Percentiles rank a stretch among this genome's conserved stretches.
These are phyloP conservation scores for Eremomyces bilateralis DNA, from an alignment of 495 filamentous ascomycete genomes.

Conservation along the genomic window DNA sequence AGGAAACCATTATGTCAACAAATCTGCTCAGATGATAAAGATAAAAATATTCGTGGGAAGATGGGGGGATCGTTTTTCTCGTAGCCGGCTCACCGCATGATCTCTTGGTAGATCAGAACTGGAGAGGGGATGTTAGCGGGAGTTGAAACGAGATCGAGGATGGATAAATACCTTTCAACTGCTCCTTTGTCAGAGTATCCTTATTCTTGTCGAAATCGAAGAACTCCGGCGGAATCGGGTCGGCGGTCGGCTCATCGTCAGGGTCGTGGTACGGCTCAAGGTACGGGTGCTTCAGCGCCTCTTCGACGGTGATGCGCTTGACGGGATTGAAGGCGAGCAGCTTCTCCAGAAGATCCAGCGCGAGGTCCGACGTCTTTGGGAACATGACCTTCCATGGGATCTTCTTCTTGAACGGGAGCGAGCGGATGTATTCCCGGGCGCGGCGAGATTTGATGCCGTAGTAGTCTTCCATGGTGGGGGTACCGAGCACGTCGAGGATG, in stretches of 20 bases:
- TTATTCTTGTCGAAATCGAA: constrained; percentile 99
- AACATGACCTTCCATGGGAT: constrained; percentile 94
- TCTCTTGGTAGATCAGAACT: constrained; percentile 93
- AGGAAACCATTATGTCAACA: no score
- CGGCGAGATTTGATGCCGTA: constrained; percentile 98
- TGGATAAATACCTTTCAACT: constrained; percentile 53
- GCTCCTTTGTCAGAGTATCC: constrained; percentile 94
- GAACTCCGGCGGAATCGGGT: constrained; percentile 93
- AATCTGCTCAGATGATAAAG: no score
- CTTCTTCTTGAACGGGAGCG: constrained; percentile 99
- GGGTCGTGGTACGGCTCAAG: constrained; percentile 98
- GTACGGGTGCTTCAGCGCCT: constrained; percentile 92
- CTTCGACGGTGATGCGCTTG: constrained; percentile 95
- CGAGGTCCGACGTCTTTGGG: constrained; percentile 86
- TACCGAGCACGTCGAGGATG: constrained; percentile 93
- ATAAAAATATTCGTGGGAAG: no score
- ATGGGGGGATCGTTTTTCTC: no score
- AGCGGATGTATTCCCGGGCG: constrained; percentile 95
- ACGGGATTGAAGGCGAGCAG: constrained; percentile 94
- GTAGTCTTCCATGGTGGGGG: constrained; percentile 99
- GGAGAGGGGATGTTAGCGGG: constrained; percentile 3
- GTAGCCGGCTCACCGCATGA: no score
- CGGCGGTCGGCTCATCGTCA: constrained; percentile 92
- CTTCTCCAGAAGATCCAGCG: constrained; percentile 85
- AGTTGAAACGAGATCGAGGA: constrained; percentile 2